Conservation (phyloP, 2,329 filamentous ascomycete genomes). For the Plectosphaerella sp. region DNA sequence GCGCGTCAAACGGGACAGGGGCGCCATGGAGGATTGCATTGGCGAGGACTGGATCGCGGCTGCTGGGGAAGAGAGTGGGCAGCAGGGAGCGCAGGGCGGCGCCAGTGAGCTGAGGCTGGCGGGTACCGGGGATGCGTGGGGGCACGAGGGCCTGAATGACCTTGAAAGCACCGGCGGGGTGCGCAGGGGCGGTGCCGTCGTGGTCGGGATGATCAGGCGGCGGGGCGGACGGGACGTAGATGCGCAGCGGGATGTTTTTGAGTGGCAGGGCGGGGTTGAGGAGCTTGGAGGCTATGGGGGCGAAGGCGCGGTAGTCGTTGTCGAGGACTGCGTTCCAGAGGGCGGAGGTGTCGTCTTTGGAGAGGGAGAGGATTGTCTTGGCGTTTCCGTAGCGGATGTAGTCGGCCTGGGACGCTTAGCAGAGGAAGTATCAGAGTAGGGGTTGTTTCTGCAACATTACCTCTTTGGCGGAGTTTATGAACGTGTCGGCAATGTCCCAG, state of each 20-base stretch:
- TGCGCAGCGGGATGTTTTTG: constrained; percentile 77
- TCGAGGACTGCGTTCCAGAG: constrained; percentile 79
- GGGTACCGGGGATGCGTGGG: constrained; percentile 29
- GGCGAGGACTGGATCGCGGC: constrained; percentile 77
- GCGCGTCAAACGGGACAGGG: constrained; percentile 72
- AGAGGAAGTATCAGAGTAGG: not conserved
- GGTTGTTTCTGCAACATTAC: constrained; percentile 30
- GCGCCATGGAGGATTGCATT: constrained; percentile 83
- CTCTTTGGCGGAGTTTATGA: constrained; percentile 62
- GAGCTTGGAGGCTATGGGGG: constrained; percentile 69
- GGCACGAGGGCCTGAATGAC: constrained; percentile 73
- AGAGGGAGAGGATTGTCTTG: constrained; percentile 84
- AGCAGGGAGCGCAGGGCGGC: constrained; percentile 70
- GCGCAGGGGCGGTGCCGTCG: constrained; percentile 3
- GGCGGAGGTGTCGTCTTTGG: constrained; percentile 75
- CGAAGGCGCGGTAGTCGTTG: constrained; percentile 70
- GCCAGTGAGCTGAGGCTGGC: constrained; percentile 57
- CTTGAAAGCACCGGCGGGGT: constrained; percentile 51
- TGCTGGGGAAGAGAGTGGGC: constrained; percentile 81
- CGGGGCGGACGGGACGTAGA: constrained; percentile 74
- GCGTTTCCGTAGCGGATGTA: constrained; percentile 84
- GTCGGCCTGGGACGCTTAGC: constrained; percentile 54
- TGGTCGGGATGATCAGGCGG: constrained; percentile 19
- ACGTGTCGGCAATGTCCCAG: constrained; percentile 60
- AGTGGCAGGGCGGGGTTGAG: constrained; percentile 72